phyloP scores from a whole-genome alignment of 305 asterid species.

The Coffea humblotiana region DNA sequence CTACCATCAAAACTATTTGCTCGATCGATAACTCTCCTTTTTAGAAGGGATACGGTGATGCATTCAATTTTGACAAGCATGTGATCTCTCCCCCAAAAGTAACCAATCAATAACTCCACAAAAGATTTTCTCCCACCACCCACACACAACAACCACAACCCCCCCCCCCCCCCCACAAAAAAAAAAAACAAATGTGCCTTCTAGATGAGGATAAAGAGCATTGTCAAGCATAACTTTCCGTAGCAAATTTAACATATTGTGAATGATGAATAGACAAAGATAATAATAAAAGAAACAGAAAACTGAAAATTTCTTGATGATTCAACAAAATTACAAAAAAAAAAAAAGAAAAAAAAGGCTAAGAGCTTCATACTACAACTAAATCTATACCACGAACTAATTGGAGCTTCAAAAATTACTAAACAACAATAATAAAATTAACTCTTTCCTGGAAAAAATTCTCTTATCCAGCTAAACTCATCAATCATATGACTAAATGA shows the following conservation, averaged over 20 bases:
- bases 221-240: neutral
- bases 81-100: too few species aligned
- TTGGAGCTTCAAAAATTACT: neutral
- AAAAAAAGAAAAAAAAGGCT: too few species aligned
- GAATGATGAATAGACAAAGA: neutral
- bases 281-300: neutral
- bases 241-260: neutral
- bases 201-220: neutral
- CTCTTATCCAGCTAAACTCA: neutral
- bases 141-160: too few species aligned
- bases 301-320: too few species aligned
- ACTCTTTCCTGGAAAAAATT: neutral
- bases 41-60: too few species aligned
- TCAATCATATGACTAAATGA: neutral
- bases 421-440: too few species aligned
- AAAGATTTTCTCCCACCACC: too few species aligned
- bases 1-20: neutral
- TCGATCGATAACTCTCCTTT: neutral
- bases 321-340: neutral
- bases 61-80: too few species aligned
- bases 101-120: too few species aligned
- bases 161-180: too few species aligned
- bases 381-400: neutral
- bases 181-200: neutral
- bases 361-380: neutral